Percentiles rank a stretch among this genome's conserved stretches.
phyloP scores from a whole-genome alignment of 1,139 yeast genomes.

The Candida albicans region DNA sequence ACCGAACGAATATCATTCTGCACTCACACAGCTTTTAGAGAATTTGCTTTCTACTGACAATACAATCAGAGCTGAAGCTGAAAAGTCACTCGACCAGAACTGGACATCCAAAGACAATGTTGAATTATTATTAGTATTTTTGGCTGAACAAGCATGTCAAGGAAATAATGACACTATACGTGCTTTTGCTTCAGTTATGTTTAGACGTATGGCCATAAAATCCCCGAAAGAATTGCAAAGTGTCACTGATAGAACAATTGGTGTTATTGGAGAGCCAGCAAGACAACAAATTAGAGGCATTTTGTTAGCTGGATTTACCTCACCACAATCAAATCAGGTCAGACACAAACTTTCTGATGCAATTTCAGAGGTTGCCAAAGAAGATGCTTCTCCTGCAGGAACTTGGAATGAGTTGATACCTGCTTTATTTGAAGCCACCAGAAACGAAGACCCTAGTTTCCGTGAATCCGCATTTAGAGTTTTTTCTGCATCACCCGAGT shows the following conservation, averaged over 20 bases:
- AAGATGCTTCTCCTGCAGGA: constrained; percentile 50
- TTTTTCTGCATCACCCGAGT: constrained; percentile 78
- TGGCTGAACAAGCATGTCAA: constrained; percentile 75
- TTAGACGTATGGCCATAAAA: constrained; percentile 82
- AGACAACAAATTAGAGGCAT: constrained; percentile 62
- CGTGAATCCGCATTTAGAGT: constrained; percentile 93
- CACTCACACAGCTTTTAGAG: constrained; percentile 57
- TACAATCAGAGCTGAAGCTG: constrained; percentile 72
- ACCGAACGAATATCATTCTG: constrained; percentile 60
- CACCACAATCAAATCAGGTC: constrained; percentile 64
- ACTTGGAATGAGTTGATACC: constrained; percentile 81
- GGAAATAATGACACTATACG: constrained; percentile 56
- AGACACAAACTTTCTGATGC: constrained; percentile 95
- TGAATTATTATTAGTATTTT: constrained; percentile 68
- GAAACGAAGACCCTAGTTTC: constrained; percentile 63
- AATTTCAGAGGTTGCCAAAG: constrained; percentile 85
- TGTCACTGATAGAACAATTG: constrained; percentile 76
- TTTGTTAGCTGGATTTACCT: constrained; percentile 70
- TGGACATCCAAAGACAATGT: constrained; percentile 71
- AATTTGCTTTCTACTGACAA: constrained; percentile 82
- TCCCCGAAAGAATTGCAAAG: constrained; percentile 63
- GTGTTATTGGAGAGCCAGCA: constrained; percentile 60
- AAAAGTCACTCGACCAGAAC: constrained; percentile 64
- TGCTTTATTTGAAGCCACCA: constrained; percentile 67
- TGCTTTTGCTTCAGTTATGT: constrained; percentile 81